Evolutionary conservation across 2,329 filamentous ascomycete genomes (phyloP).

Genomic region (Graphiopsis chlorocephala): DNA sequence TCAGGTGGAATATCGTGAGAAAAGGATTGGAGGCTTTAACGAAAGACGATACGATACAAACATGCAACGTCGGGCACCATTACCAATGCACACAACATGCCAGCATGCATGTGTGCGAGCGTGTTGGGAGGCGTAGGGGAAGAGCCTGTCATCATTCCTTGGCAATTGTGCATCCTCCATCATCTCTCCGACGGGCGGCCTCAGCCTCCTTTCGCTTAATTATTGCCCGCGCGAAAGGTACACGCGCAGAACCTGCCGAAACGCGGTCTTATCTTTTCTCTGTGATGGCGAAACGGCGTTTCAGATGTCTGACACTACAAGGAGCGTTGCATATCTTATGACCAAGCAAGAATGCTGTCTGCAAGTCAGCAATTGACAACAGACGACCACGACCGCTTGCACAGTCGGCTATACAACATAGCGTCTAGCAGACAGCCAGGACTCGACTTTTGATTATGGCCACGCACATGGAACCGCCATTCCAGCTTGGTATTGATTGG

Average conservation of each 20-base stretch:
- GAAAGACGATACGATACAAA: not conserved
- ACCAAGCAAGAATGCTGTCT: not conserved
- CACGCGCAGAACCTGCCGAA: not conserved
- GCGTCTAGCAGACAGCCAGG: not conserved
- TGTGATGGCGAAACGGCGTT: not conserved
- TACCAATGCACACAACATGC: not conserved
- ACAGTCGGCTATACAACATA: not conserved
- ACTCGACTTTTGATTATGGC: not conserved
- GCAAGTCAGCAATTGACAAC: not conserved
- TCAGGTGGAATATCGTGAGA: not conserved
- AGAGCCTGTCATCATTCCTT: not conserved
- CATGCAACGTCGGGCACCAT: slow-evolving; percentile 6
- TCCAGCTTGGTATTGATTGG: not conserved
- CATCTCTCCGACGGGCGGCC: not conserved
- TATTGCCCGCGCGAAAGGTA: not conserved
- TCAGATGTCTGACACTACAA: not conserved
- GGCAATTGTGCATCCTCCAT: not conserved
- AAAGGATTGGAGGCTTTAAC: not conserved
- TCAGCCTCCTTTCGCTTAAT: not conserved
- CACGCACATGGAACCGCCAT: not conserved
- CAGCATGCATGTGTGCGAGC: not conserved
- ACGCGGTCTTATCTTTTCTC: not conserved
- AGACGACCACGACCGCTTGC: not conserved
- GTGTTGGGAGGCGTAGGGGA: not conserved
- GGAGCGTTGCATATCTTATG: not conserved